Conservation (phyloP, 495 filamentous ascomycete species). For the Parathielavia appendiculata region DNA sequence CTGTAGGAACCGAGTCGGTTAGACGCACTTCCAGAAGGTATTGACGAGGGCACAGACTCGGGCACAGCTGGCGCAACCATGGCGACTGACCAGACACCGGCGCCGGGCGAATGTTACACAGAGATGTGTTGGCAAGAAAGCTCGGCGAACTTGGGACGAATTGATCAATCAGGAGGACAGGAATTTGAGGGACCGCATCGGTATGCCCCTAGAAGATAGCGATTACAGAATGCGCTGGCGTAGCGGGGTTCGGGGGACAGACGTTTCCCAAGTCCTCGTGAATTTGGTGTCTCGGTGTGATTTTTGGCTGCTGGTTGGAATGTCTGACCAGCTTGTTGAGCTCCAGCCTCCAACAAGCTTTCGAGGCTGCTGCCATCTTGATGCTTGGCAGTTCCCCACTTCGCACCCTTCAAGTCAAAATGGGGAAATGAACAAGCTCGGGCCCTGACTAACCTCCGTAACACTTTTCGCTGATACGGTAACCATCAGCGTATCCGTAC, state of each 20-base stretch:
- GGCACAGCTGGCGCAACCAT: conserved; percentile 89
- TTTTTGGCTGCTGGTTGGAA: too few species aligned
- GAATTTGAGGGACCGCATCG: background rate
- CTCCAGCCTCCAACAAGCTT: background rate
- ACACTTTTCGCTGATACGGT: background rate
- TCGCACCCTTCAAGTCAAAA: background rate
- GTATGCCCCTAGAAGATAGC: background rate
- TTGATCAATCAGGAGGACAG: background rate
- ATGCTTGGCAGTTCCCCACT: background rate
- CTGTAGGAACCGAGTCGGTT: conserved; percentile 43
- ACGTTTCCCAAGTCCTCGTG: too few species aligned
- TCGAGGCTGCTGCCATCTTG: background rate
- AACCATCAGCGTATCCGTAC: background rate
- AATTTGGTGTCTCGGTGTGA: background rate
- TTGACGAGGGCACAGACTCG: conserved; percentile 57
- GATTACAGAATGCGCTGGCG: background rate
- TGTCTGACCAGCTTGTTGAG: background rate
- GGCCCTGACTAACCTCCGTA: background rate
- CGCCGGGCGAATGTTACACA: background rate
- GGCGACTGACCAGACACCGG: conserved; percentile 30
- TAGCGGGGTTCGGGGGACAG: background rate
- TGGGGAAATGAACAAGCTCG: background rate
- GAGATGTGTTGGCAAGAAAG: conserved; percentile 1
- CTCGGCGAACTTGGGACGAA: background rate
- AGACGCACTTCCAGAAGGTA: background rate